Conservation (phyloP, 805 yeast species). For the Candida coquimbonensis region DNA sequence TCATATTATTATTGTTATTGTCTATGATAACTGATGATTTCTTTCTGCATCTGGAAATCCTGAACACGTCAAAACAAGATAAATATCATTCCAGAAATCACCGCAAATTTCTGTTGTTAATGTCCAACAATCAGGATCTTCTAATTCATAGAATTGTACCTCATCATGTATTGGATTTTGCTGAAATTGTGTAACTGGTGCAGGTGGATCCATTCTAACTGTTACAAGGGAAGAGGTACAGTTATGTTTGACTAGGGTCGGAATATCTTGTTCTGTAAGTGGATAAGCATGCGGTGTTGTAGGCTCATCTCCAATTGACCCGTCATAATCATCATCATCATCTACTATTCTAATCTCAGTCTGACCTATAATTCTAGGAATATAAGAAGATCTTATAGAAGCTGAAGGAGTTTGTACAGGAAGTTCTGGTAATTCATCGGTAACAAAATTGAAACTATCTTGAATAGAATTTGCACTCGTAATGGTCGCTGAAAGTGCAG, state of each 20-base stretch:
- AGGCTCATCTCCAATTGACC: neutral
- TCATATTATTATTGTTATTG: neutral
- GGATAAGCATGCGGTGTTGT: slow-evolving; percentile 9
- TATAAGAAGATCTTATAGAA: slow-evolving; percentile 5
- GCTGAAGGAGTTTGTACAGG: slow-evolving; percentile 1
- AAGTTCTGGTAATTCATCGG: neutral
- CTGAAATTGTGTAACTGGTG: too few species aligned
- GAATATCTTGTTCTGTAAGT: slow-evolving; percentile 7
- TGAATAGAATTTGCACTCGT: slow-evolving; percentile 6
- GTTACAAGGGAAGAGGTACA: neutral
- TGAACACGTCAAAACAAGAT: neutral
- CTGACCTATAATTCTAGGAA: neutral
- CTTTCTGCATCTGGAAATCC: neutral
- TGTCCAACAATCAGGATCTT: slow-evolving; percentile 6
- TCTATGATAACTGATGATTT: neutral
- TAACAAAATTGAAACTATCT: slow-evolving; percentile 5
- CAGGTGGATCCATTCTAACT: neutral
- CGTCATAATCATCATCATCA: too few species aligned
- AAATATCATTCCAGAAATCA: slow-evolving; percentile 8
- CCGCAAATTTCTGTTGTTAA: neutral
- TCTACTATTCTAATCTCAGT: neutral
- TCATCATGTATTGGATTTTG: too few species aligned
- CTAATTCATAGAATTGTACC: neutral
- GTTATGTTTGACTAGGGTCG: neutral
- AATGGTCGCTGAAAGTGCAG: neutral